Conservation (phyloP, 345 rosid genomes). For the Clausena lansium region DNA sequence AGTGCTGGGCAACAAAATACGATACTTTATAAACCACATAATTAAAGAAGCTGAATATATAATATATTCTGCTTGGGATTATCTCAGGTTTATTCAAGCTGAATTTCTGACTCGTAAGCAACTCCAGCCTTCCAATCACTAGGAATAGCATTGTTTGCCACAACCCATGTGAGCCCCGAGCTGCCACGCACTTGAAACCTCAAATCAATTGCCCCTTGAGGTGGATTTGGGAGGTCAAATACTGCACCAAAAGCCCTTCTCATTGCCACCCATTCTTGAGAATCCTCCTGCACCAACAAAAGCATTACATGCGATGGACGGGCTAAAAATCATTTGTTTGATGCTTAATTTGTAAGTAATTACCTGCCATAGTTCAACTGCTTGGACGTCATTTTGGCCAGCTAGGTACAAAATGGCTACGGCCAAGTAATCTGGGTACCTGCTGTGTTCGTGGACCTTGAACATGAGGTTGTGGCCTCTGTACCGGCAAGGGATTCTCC, state of each 20-base stretch:
- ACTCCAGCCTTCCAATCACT: conserved; percentile 63
- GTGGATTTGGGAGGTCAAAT: conserved; percentile 60
- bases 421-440: conserved; percentile 64
- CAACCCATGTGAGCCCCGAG: conserved; percentile 50
- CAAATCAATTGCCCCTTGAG: conserved; percentile 10
- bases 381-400: conserved; percentile 58
- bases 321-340: too few relatives aligned
- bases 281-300: conserved; percentile 46
- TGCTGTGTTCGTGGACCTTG: conserved; percentile 77
- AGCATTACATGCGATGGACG: too few relatives aligned
- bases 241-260: conserved; percentile 79
- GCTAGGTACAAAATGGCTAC: conserved; percentile 45
- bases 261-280: conserved; percentile 67
- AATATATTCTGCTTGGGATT: too few relatives aligned
- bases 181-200: conserved; percentile 45
- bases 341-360: not conserved
- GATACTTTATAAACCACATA: too few relatives aligned
- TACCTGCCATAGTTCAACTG: conserved; percentile 67
- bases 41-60: too few relatives aligned
- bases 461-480: conserved; percentile 42
- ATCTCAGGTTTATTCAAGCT: conserved; percentile 37
- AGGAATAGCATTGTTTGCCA: conserved; percentile 49
- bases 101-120: conserved; percentile 52
- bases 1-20: too few relatives aligned
- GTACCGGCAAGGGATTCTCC: conserved; percentile 63